phyloP scores from a whole-genome alignment of 768 basidiomycete species.

The Leccinum boreale region DNA sequence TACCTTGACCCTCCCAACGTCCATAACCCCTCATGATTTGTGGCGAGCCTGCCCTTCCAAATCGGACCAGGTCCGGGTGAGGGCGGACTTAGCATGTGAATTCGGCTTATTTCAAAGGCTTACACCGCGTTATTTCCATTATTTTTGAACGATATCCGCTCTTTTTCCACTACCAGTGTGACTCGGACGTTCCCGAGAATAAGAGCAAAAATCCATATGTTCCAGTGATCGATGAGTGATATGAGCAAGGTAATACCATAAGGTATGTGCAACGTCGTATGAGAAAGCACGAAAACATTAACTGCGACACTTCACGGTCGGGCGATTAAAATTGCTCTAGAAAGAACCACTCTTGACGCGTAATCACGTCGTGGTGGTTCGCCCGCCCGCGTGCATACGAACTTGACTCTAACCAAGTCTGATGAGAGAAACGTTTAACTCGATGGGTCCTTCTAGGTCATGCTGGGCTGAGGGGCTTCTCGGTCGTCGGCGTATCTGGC shows the following conservation, averaged over 20 bases:
- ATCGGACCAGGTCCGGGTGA: neutral
- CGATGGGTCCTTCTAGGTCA: neutral
- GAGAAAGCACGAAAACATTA: constrained; percentile 10
- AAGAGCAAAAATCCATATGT: constrained; percentile 1
- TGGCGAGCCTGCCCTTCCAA: constrained; percentile 2
- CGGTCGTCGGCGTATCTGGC: constrained; percentile 19
- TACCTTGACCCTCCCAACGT: neutral
- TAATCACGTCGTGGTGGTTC: constrained; percentile 11
- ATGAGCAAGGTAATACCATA: neutral
- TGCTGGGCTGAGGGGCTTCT: constrained; percentile 11
- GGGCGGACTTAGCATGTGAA: constrained; percentile 32
- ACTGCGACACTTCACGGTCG: constrained; percentile 5
- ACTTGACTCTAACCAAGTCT: constrained; percentile 2
- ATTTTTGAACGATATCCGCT: constrained; percentile 6
- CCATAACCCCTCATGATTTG: constrained; percentile 21
- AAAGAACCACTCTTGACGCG: constrained; percentile 3
- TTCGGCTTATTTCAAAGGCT: constrained; percentile 16
- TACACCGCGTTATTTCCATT: constrained; percentile 20
- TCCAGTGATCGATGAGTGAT: constrained; percentile 4
- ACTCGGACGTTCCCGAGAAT: neutral
- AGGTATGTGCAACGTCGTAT: constrained; percentile 6
- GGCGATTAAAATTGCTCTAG: constrained; percentile 22
- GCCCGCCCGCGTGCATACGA: constrained; percentile 3
- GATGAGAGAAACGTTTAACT: constrained; percentile 1
- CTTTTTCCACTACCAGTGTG: constrained; percentile 18